Evolutionary conservation across 345 rosid species (phyloP).

Genomic region (Capsella bursapastoris): DNA sequence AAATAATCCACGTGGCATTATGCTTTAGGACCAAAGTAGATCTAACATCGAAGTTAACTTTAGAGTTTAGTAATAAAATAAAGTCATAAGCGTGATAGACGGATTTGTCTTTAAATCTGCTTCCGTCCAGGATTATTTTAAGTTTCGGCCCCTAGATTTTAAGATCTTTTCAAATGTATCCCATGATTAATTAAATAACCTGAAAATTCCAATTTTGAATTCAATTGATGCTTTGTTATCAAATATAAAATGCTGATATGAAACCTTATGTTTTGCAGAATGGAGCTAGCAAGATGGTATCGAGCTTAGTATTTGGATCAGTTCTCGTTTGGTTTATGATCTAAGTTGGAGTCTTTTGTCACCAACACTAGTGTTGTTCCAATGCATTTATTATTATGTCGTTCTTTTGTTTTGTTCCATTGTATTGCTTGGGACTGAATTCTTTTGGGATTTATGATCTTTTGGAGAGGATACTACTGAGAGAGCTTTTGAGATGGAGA

Average conservation of each 20-base stretch:
- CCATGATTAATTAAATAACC: neutral
- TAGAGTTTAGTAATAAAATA: conserved; percentile 14
- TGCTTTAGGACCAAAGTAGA: conserved; percentile 28
- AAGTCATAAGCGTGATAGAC: conserved; percentile 11
- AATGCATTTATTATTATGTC: conserved; percentile 32
- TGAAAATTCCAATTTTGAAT: neutral
- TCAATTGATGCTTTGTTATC: neutral
- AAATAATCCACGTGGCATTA: conserved; percentile 10
- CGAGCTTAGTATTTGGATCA: conserved; percentile 47
- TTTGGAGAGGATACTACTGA: conserved; percentile 39
- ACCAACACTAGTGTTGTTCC: neutral
- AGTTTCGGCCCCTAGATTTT: neutral
- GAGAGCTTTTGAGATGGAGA: conserved; percentile 34
- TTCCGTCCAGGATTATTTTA: neutral
- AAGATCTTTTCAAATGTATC: neutral
- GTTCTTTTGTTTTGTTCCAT: conserved; percentile 36
- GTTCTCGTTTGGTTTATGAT: conserved; percentile 46
- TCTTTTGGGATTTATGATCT: conserved; percentile 43
- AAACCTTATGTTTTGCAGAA: conserved; percentile 31
- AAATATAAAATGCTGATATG: neutral
- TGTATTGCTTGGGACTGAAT: conserved; percentile 48
- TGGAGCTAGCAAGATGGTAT: conserved; percentile 44
- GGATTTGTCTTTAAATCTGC: neutral
- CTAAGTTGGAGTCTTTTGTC: conserved; percentile 10
- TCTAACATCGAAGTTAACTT: conserved; percentile 10